Conservation (phyloP, 1,139 yeast genomes). For the Magnusiomyces tetraspermus region DNA sequence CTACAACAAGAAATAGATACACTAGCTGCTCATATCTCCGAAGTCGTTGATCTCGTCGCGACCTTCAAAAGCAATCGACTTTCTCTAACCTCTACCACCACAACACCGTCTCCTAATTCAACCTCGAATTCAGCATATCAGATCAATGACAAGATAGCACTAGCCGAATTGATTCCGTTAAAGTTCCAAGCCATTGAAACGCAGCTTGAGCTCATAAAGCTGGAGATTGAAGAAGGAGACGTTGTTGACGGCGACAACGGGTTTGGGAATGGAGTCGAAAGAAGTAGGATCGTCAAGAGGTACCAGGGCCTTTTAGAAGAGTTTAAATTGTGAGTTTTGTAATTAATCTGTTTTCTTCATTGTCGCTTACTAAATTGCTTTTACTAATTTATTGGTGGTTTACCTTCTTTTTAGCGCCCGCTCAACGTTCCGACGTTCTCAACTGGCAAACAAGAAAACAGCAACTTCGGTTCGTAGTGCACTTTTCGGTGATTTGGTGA, state of each 20-base stretch:
- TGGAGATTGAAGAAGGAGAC: neutral
- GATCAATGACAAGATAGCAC: neutral
- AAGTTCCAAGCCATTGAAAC: neutral
- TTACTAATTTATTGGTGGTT: too few species aligned
- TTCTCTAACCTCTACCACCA: too few species aligned
- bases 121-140: too few species aligned
- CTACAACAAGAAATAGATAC: neutral
- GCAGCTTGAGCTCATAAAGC: neutral
- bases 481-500: neutral
- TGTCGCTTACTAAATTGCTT: neutral
- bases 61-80: neutral
- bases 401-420: neutral
- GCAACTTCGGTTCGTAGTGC: neutral
- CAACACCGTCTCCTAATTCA: too few species aligned
- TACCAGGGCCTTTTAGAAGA: neutral
- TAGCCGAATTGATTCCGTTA: neutral
- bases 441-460: neutral
- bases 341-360: neutral
- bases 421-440: neutral
- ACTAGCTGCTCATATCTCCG: neutral
- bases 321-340: neutral
- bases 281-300: neutral
- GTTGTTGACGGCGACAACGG: too few species aligned
- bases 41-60: neutral
- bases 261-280: neutral